Conservation (phyloP, 2,329 filamentous ascomycete genomes). For the Penicillium sp. region DNA sequence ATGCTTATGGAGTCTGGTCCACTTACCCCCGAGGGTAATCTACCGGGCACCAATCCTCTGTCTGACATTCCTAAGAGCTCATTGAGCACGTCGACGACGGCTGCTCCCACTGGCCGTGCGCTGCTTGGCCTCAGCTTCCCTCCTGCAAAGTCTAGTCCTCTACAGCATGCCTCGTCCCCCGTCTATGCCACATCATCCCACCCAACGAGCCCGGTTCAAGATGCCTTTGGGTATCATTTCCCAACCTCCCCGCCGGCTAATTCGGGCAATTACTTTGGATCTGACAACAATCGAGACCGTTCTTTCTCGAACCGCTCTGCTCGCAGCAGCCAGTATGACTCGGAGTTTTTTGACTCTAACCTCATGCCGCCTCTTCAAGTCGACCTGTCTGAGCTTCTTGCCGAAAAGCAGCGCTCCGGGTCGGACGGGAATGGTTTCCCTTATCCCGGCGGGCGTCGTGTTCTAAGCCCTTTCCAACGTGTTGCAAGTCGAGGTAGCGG, state of each 20-base stretch:
- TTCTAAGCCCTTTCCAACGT: constrained; percentile 37
- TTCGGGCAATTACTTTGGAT: constrained; percentile 29
- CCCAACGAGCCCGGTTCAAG: constrained; percentile 31
- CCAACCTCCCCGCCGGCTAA: constrained; percentile 33
- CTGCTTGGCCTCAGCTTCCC: constrained; percentile 35
- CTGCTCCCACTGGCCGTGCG: constrained; percentile 29
- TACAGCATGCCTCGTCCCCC: constrained; percentile 33
- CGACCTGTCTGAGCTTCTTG: constrained; percentile 29
- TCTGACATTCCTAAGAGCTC: constrained; percentile 25
- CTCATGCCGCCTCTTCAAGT: constrained; percentile 28
- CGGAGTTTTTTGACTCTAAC: constrained; percentile 29
- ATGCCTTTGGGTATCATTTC: constrained; percentile 29
- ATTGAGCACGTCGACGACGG: constrained; percentile 24
- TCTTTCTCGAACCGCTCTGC: constrained; percentile 41
- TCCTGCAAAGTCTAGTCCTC: constrained; percentile 31
- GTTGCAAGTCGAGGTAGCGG: constrained; percentile 47
- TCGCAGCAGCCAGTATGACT: constrained; percentile 35
- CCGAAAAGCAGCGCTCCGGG: constrained; percentile 29
- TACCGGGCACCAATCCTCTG: constrained; percentile 48
- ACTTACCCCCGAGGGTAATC: constrained; percentile 55
- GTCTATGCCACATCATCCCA: constrained; percentile 30
- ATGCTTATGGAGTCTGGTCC: constrained; percentile 41
- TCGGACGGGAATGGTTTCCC: constrained; percentile 30
- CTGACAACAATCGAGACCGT: constrained; percentile 34
- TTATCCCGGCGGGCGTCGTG: constrained; percentile 35